Base-by-base conservation (phyloP, 2,329 filamentous ascomycete species). In the Beauveria sp. region DNA sequence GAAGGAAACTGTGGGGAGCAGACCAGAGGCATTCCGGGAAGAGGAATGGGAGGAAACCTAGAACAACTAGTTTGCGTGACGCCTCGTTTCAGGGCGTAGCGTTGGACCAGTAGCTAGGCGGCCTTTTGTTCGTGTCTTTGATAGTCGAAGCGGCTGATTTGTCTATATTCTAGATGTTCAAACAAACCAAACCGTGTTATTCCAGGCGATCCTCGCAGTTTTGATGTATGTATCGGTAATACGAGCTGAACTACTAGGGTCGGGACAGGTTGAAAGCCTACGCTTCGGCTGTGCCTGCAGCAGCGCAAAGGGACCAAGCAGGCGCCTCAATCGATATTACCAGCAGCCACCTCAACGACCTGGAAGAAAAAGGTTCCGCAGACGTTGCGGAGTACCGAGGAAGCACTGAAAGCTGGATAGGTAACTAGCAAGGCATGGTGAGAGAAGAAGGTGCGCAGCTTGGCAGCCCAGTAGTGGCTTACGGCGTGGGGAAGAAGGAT, bases 381-480 rank as follows among this genome's bases (percentile, higher is more conserved):
- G 40, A 16, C 14, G 22, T 50, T 50, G 56, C 56, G 56, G 56
- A 46, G 46, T 50, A 50, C 56, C 56, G 46, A 50, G 55, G 45
- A 58, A 54, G 51, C 51, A 54, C 51, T 45, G 40, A 12, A 12
- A 34, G 20, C n/a, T 38, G 10, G 34, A 38, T 38, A 12, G 34
- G 34, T 38, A 12, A 38, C 42, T 8, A 24, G n/a, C 26, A 48
- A 8, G 16, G 24, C 12, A 38, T 52, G n/a, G 50, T 38, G 31
- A 42, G 22, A 24, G 24, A 51, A 54, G 26, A 24, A 22, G 18
- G 14, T 12, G 16, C 26, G 8, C 48, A 22, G 22, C 22, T 24
- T 24, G 22, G 22, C 22, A 24, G 48, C 8, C 26, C 5, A 50
- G 48, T 5, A n/a, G 24, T 10, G n/a, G 43, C 16, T 31, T 26